Base-by-base conservation (phyloP, 2,329 filamentous ascomycete species). In the Hypoxylon sp. region DNA sequence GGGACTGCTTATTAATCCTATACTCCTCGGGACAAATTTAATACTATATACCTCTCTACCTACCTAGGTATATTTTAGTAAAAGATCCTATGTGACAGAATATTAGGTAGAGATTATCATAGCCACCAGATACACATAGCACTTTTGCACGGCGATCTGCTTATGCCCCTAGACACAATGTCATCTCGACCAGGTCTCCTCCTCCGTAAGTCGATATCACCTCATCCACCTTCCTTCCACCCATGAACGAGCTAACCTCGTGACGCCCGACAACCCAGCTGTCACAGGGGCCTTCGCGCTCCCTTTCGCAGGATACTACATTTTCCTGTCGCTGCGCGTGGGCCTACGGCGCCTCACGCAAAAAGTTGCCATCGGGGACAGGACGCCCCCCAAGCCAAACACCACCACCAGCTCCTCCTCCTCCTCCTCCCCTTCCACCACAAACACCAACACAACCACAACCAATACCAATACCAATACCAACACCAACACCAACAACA, bases 211-310 rank as follows among this genome's bases (percentile, higher is more conserved):
- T 51, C 19, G 2, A 33, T 33, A 52, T 39, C 19, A 9, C 11
- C 22, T 37, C 19, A 11, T 22, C 39, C 14, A 10, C 24, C 35
- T 10, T 10, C 24, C 35, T 10, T 10, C 29, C 8, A 5, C 5
- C 26, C 26, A 17, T 31, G 47, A 17, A 19, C 22, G 10, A 35
- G 11, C 9, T 42, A 33, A 48, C n/a, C 10, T 33, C 35, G 8
- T 5, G 33, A 35, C n/a, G 26, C 29, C 53, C 42, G 17, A 55
- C 52, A 8, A 3, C 22, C 29, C 14, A 66, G 63, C 63, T 46
- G 44, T 61, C 46, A 66, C 63, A 6, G 58, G 63, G 4, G 29
- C 46, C 57, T 66, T 61, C 46, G 57, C 58, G 6, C 46, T 61
- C 10, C 57, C 63, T 5, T 66, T 61, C 57, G 57, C 63, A 5